Base-by-base conservation (phyloP, 2,329 filamentous ascomycete species). In the Xylaria digitata region DNA sequence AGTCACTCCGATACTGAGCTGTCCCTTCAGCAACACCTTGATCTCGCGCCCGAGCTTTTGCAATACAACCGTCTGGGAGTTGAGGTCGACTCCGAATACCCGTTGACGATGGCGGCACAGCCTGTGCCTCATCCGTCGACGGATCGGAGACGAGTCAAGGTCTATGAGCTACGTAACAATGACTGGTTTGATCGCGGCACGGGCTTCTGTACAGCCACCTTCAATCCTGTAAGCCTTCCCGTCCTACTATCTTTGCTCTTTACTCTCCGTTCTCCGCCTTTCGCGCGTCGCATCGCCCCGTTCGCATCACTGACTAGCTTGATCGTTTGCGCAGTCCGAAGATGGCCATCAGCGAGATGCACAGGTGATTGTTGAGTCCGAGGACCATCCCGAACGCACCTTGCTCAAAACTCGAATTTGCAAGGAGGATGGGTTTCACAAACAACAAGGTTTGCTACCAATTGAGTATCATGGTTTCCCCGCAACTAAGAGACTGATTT, bases 181-280 rank as follows among this genome's bases (percentile, higher is more conserved):
- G 96, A 98, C 88, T 99, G 96, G 96, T 97, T 95, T 79, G 96
- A 99, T 82, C 88, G 95, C 76, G 96, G 96, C 71, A 99, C 96
- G 54, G 96, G 96, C 70, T 97, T 97, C 80, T 98, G 96, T 80
- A 92, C 89, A 67, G 94, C 94, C 54, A 86, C 89, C 71, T 87
- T 92, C 71, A 82, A 90, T 70, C 86, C 89, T 79, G 92, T 96
- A 87, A 79, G 91, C 79, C 37, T 57, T 61, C 48, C 37, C 63
- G 48, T 32, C 45, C 23, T 54, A 13, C 50, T 59, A 49, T 34
- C 45, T 58, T 37, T 54, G 34, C 32, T 50, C 45, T n/a, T 64
- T 58, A 37, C 26, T 26, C 26, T 26, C 26, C 5, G 26, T 26
- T 26, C 26, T 26, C 26, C 56, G 34, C 37, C 53, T 40, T 15